Evolutionary conservation across 1,139 yeast genomes (phyloP).

Genomic region (Kurtzmaniella natalensis): DNA sequence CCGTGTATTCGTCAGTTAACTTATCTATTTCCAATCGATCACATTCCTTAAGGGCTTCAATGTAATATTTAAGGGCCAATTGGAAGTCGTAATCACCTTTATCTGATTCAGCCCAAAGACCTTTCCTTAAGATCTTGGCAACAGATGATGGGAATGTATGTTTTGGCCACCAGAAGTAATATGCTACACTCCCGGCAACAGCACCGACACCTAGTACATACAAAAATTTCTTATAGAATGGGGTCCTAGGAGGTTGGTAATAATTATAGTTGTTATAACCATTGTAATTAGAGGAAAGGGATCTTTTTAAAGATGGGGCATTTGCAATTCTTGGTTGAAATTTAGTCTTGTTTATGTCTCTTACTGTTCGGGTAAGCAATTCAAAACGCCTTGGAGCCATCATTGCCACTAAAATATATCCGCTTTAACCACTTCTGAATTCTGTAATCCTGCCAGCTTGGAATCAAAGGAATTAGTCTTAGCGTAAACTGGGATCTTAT

Average conservation of each 20-base stretch:
- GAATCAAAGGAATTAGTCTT: no score
- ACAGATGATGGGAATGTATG: conserved; percentile 52
- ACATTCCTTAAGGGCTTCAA: conserved; percentile 49
- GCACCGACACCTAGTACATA: conserved; percentile 24
- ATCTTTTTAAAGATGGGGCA: no score
- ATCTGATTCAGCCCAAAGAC: conserved; percentile 80
- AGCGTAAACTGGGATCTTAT: no score
- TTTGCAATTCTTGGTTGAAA: no score
- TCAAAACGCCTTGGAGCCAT: no score
- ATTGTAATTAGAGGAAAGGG: conserved; percentile 1
- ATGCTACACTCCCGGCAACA: conserved; percentile 31
- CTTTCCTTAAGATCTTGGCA: conserved; percentile 67
- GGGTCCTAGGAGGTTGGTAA: conserved; percentile 13
- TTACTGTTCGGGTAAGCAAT: no score
- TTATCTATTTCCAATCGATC: conserved; percentile 44
- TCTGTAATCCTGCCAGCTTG: no score
- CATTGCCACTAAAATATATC: no score
- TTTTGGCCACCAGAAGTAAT: conserved; percentile 61
- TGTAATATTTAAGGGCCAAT: conserved; percentile 65
- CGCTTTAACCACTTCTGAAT: no score
- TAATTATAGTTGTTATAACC: conserved; percentile 2
- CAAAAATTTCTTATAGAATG: conserved; percentile 19
- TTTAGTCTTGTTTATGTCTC: no score
- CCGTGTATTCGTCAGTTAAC: conserved; percentile 52
- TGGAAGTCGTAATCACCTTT: conserved; percentile 60